These are phyloP conservation scores for Lactifluus hygrophoroides DNA, from an alignment of 768 basidiomycete species.

Conservation along the genomic window DNA sequence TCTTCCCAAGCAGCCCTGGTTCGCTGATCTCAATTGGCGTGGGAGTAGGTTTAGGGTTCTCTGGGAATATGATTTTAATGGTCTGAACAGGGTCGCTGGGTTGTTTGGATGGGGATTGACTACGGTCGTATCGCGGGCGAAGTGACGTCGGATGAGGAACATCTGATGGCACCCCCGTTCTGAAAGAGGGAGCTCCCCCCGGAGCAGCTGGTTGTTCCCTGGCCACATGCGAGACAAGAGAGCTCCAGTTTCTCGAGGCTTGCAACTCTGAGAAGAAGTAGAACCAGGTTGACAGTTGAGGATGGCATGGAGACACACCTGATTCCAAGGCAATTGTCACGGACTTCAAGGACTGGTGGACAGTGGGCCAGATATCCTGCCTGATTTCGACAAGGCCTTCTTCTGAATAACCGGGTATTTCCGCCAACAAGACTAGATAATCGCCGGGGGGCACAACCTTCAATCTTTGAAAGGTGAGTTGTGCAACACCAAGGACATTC, in stretches of 20 bases:
- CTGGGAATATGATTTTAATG: neutral
- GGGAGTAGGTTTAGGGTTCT: neutral
- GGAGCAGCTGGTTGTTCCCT: neutral
- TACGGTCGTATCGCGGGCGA: too few species aligned
- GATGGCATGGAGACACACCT: neutral
- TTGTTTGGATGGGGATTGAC: too few species aligned
- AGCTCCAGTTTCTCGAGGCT: neutral
- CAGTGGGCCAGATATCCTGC: neutral
- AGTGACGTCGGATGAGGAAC: too few species aligned
- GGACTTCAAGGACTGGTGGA: neutral
- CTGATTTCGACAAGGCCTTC: neutral
- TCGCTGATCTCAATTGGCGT: neutral
- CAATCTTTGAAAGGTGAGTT: neutral
- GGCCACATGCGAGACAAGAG: neutral
- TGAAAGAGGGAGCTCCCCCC: neutral
- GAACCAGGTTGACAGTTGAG: neutral
- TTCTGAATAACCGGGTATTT: neutral
- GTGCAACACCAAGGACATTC: neutral
- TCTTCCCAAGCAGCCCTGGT: neutral
- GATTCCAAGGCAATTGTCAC: conserved; percentile 2
- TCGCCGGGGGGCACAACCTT: neutral
- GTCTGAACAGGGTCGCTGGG: neutral
- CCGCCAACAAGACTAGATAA: neutral
- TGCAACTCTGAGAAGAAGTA: neutral
- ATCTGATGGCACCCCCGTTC: neutral